Conservation (phyloP, 2,329 filamentous ascomycete species). For the Phyllosticta paracitricarpa region DNA sequence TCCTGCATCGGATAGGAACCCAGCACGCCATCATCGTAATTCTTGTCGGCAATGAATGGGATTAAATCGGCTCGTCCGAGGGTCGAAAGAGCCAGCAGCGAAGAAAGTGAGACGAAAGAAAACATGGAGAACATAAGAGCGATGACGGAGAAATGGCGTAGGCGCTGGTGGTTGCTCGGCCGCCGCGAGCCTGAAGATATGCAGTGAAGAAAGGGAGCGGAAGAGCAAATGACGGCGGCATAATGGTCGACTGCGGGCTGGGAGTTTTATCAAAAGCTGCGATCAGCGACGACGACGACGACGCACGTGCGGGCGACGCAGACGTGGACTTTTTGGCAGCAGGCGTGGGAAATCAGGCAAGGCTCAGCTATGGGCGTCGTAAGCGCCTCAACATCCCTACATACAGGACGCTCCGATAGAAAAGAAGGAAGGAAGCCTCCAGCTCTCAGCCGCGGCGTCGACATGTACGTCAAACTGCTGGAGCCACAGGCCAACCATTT, state of each 20-base stretch:
- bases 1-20: slow-evolving; percentile 14
- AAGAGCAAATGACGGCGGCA: background rate
- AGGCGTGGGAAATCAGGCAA: background rate
- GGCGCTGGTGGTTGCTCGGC: background rate
- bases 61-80: slow-evolving; percentile 3
- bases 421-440: no score
- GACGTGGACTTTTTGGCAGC: background rate
- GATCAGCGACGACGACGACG: background rate
- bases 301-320: background rate
- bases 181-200: background rate
- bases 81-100: slow-evolving; percentile 1
- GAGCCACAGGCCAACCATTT: background rate
- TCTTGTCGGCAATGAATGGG: slow-evolving; percentile 12
- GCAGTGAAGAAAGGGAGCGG: background rate
- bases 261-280: background rate
- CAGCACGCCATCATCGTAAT: slow-evolving; percentile 15
- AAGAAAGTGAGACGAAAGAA: slow-evolving; percentile 2
- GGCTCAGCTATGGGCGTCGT: background rate
- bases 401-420: background rate
- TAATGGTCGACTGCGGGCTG: background rate
- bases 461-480: background rate
- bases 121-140: slow-evolving; percentile 1
- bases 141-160: background rate
- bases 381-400: background rate
- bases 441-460: no score